Evolutionary conservation across 176 grass and related monocot genomes (phyloP).

Genomic region (Guadua angustifolia): DNA sequence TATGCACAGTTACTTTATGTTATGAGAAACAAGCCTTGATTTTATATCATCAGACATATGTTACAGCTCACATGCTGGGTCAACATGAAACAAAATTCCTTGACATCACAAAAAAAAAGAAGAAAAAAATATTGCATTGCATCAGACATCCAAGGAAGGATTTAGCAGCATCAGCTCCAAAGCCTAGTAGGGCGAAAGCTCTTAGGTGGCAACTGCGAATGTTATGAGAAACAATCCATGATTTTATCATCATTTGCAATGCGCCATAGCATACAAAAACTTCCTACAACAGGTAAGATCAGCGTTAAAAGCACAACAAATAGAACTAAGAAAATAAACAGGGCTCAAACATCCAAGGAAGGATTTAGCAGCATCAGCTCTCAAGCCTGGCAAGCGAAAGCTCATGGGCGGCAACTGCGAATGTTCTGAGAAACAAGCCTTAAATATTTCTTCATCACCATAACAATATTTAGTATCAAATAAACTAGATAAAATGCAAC

Average conservation of each 20-base stretch:
- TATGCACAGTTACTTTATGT: conserved; percentile 27
- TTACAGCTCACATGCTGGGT: too few relatives aligned
- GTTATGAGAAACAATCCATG: conserved; percentile 71
- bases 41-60: too few relatives aligned
- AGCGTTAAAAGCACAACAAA: not conserved
- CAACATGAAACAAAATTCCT: too few relatives aligned
- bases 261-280: not conserved
- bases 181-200: conserved; percentile 62
- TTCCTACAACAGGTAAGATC: not conserved
- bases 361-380: conserved; percentile 57
- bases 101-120: too few relatives aligned
- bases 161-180: conserved; percentile 61
- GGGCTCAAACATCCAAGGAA: conserved; percentile 66
- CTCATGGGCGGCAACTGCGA: conserved; percentile 61
- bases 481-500: not conserved
- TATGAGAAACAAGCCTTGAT: conserved; percentile 62
- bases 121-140: too few relatives aligned
- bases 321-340: not conserved
- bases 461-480: not conserved
- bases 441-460: conserved; percentile 43
- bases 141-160: conserved; percentile 75
- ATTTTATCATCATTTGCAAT: conserved; percentile 34
- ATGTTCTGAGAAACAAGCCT: conserved; percentile 74
- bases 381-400: conserved; percentile 58
- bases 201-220: conserved; percentile 70